Percentiles rank a stretch among this genome's conserved stretches.
phyloP scores from a whole-genome alignment of 805 yeast species.

The Scheffersomyces amazonensis region DNA sequence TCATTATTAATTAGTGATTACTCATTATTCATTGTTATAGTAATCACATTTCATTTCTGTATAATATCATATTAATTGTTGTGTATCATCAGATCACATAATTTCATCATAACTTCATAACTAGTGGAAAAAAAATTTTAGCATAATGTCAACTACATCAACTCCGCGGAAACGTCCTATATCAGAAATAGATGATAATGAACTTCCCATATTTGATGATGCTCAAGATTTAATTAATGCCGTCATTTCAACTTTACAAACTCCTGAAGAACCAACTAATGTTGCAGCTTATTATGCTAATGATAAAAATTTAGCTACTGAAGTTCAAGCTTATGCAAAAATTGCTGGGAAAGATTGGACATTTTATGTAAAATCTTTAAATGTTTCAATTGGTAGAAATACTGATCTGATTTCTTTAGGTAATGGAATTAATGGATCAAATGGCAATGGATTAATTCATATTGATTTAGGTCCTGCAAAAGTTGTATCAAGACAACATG shows the following conservation, averaged over 20 bases:
- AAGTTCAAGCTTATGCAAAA: conserved; percentile 97
- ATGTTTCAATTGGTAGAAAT: conserved; percentile 82
- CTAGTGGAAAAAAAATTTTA: too few species aligned
- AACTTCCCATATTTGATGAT: conserved; percentile 48
- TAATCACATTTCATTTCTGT: too few species aligned
- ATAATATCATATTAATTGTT: too few species aligned
- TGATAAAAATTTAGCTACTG: conserved; percentile 62
- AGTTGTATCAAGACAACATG: conserved; percentile 93
- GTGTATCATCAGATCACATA: too few species aligned
- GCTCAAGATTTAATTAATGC: conserved; percentile 67
- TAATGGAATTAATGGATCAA: conserved; percentile 1
- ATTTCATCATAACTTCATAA: too few species aligned
- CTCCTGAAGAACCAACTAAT: conserved; percentile 71
- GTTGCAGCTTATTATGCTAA: conserved; percentile 76
- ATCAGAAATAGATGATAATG: conserved; percentile 18
- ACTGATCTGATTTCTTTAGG: conserved; percentile 37
- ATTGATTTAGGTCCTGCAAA: conserved; percentile 96
- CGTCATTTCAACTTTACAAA: conserved; percentile 64
- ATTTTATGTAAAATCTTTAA: conserved; percentile 77
- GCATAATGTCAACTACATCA: conserved; percentile 21
- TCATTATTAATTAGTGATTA: too few species aligned
- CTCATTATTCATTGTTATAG: too few species aligned
- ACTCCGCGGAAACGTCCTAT: conserved; percentile 29
- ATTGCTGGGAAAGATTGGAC: conserved; percentile 95
- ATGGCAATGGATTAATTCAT: conserved; percentile 41